Evolutionary conservation across 768 basidiomycete genomes (phyloP).

Genomic region (Russula olivacea): DNA sequence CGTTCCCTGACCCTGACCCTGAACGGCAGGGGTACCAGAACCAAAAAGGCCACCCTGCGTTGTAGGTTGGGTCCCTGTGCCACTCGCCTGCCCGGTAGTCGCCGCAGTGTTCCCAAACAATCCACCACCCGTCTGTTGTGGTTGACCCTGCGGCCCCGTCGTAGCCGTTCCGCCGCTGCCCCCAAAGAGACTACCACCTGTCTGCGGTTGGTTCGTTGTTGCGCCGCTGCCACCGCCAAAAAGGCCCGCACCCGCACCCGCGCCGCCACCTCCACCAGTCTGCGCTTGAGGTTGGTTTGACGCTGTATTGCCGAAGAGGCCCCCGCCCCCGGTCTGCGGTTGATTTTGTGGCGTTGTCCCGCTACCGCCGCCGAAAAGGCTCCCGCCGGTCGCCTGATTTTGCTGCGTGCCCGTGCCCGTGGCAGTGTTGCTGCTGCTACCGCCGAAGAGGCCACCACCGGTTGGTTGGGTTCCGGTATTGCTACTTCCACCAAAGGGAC

Average conservation of each 20-base stretch:
- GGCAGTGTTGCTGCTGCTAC: conserved; percentile 12
- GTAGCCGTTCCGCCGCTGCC: background rate
- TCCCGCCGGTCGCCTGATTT: conserved; percentile 22
- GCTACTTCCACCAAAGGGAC: conserved; percentile 2
- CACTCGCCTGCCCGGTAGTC: conserved; percentile 8
- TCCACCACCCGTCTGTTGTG: conserved; percentile 23
- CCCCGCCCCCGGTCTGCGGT: background rate
- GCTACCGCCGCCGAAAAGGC: conserved; percentile 25
- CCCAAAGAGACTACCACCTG: conserved; percentile 22
- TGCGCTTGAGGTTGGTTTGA: conserved; percentile 8
- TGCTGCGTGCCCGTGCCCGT: background rate
- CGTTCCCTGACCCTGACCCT: conserved; percentile 19
- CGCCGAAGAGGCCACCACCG: conserved; percentile 28
- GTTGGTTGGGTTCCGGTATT: conserved; percentile 14
- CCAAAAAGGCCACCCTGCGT: conserved; percentile 27
- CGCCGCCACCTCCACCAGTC: conserved; percentile 6
- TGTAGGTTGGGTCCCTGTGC: conserved; percentile 3
- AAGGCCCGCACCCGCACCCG: background rate
- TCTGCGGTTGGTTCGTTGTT: conserved; percentile 8
- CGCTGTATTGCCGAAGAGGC: conserved; percentile 4
- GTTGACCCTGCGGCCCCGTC: background rate
- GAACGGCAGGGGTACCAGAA: conserved; percentile 20
- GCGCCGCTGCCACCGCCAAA: conserved; percentile 2
- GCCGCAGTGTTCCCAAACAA: conserved; percentile 29
- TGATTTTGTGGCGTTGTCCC: background rate